Base-by-base conservation (phyloP, 2,329 filamentous ascomycete species). In the Zymoseptoria ardabiliae region DNA sequence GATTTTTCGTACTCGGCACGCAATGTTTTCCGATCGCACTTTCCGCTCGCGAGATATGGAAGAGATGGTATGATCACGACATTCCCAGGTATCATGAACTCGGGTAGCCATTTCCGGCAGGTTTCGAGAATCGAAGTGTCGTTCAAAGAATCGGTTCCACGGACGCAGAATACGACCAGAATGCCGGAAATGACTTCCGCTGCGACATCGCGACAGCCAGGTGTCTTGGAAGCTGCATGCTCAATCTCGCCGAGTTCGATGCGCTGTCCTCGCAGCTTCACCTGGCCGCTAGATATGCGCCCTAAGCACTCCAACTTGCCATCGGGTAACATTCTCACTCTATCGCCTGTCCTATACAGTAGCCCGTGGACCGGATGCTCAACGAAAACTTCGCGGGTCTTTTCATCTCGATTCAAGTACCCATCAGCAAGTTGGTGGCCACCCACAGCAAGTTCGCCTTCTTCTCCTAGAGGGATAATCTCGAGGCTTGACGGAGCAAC, bases 341-440 rank as follows among this genome's bases (percentile, higher is more conserved):
- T 90, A 73, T 97, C 92, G 0, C 91, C 91, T 0, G 91, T 96
- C 28, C 89, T 82, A 72, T 97, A 97, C 0, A 95, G 76, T 3
- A 80, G 79, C 3, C 90, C 91, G 70, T 85, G 86, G 58, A 75
- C 65, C 0, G 79, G 75, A 23, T 86, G 85, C 0, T 85, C 70
- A 13, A 96, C 76, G 68, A 96, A 97, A 0, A 85, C 86, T 19
- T 80, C 77, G 0, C 78, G 76, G 0, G 90, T 96, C 70, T 94
- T 86, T 53, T 92, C 85, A 0, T 84, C 82, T 10, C 90, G 82
- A 69, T 96, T 95, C 55, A 96, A 79, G 71, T 97, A 97, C 7
- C 85, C 89, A 54, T 83, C 78, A 8, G 92, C 91, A 54, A 96
- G 79, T 68, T 97, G 92, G 55, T 82, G 75, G 0, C 92, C 92